Conservation (phyloP, 768 basidiomycete species). For the Lactifluus hygrophoroides region DNA sequence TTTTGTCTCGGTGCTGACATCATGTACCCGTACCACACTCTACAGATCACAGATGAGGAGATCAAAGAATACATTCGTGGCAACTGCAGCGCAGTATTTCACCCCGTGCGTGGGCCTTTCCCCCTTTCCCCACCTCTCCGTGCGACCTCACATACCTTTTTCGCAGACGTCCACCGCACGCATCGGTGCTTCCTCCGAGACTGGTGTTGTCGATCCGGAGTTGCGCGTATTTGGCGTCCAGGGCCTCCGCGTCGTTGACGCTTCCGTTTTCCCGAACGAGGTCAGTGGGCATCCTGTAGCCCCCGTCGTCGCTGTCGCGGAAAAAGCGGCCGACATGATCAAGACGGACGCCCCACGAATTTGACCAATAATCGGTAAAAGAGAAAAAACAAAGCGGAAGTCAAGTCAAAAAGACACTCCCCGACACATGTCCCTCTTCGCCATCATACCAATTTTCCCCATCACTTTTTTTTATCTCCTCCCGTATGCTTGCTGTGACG, state of each 20-base stretch:
- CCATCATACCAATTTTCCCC: no score
- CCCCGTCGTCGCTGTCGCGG: conserved; percentile 8
- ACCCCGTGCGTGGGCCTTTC: conserved; percentile 26
- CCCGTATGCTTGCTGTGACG: no score
- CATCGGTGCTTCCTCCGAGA: conserved; percentile 5
- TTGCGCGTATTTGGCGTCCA: conserved; percentile 36
- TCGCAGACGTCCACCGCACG: conserved; percentile 15
- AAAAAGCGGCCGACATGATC: conserved; percentile 11
- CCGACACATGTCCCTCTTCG: no score
- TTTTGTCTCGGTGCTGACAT: neutral
- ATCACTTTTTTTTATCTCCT: no score
- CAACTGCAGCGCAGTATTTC: conserved; percentile 17
- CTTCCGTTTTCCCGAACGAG: conserved; percentile 17
- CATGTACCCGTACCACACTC: no score
- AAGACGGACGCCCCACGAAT: neutral
- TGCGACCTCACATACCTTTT: neutral
- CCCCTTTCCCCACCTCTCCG: neutral
- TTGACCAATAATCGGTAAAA: neutral
- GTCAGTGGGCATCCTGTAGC: conserved; percentile 11
- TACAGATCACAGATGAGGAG: conserved; percentile 19
- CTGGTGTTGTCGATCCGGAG: conserved; percentile 36
- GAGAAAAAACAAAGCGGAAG: no score
- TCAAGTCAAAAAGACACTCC: no score
- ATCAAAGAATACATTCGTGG: conserved; percentile 13
- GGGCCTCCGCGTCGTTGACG: conserved; percentile 33